Evolutionary conservation across 768 basidiomycete species (phyloP).

Genomic region (Leucocoprinus sp.): DNA sequence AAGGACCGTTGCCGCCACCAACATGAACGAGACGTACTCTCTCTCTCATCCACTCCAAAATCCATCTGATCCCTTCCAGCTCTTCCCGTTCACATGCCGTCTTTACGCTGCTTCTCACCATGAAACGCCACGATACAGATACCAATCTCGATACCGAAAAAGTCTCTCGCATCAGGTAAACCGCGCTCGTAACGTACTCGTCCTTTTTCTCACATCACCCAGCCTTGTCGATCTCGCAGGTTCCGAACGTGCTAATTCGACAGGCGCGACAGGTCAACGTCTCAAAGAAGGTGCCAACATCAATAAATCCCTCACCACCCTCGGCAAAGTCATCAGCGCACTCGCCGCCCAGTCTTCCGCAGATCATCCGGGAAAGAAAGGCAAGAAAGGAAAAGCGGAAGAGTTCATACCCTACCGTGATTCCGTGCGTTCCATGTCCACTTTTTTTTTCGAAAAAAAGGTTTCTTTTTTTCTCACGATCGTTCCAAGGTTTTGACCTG

Average conservation of each 20-base stretch:
- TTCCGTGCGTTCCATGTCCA: conserved; percentile 52
- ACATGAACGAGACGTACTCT: conserved; percentile 96
- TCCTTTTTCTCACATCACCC: not conserved
- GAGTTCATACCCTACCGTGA: conserved; percentile 98
- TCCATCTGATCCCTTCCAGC: too few relatives aligned
- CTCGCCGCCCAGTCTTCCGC: conserved; percentile 66
- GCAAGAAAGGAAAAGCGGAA: conserved; percentile 82
- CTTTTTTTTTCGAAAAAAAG: conserved; percentile 2
- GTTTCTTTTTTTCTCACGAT: too few relatives aligned
- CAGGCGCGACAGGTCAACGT: conserved; percentile 92
- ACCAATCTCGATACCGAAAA: conserved; percentile 95
- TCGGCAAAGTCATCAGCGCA: conserved; percentile 94
- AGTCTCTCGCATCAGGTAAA: conserved; percentile 92
- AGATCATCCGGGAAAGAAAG: conserved; percentile 55
- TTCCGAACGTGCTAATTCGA: conserved; percentile 94
- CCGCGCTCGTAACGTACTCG: not conserved
- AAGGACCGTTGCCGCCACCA: conserved; percentile 94
- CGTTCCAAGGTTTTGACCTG: conserved; percentile 98
- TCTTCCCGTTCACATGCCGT: conserved; percentile 98
- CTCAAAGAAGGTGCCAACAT: conserved; percentile 98
- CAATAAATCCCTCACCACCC: conserved; percentile 96
- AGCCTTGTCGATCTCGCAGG: conserved; percentile 95
- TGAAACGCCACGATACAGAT: conserved; percentile 77
- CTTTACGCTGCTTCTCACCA: conserved; percentile 90
- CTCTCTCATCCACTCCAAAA: conserved; percentile 9